phyloP scores from a whole-genome alignment of 257 asterid genomes.

The Forsythia suspensa region DNA sequence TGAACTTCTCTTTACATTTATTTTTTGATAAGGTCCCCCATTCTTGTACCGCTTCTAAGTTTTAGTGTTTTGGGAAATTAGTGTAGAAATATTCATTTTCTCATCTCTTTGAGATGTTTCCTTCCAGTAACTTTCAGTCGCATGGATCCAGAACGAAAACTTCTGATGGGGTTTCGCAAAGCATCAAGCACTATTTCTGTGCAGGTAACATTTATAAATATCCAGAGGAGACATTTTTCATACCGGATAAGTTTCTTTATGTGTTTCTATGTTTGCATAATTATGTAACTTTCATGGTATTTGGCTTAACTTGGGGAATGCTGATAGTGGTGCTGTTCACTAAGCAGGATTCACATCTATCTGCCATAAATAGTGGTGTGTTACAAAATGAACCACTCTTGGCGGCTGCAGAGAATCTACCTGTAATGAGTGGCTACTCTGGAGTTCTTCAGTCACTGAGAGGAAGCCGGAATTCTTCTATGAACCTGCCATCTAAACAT shows the following conservation, averaged over 20 bases:
- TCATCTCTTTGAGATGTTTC: conserved; percentile 20
- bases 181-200: conserved; percentile 53
- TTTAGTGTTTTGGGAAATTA: not conserved
- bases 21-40: not conserved
- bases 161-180: conserved; percentile 93
- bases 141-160: conserved; percentile 96
- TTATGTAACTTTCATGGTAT: not conserved
- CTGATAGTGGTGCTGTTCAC: conserved; percentile 18
- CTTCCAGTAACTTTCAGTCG: conserved; percentile 94
- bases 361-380: conserved; percentile 43
- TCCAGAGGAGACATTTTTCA: not conserved
- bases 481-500: conserved; percentile 48
- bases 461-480: conserved; percentile 54
- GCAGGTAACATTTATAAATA: conserved; percentile 44
- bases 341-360: conserved; percentile 61
- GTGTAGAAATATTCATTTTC: conserved; percentile 12
- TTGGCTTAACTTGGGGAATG: conserved; percentile 1
- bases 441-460: conserved; percentile 70
- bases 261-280: not conserved
- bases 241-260: not conserved
- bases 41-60: not conserved
- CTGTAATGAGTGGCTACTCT: conserved; percentile 58
- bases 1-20: not conserved
- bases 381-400: conserved; percentile 64
- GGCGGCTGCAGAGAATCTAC: conserved; percentile 61